phyloP scores from a whole-genome alignment of 129 eudicot genomes.

The Heracleum sosnowskyi region DNA sequence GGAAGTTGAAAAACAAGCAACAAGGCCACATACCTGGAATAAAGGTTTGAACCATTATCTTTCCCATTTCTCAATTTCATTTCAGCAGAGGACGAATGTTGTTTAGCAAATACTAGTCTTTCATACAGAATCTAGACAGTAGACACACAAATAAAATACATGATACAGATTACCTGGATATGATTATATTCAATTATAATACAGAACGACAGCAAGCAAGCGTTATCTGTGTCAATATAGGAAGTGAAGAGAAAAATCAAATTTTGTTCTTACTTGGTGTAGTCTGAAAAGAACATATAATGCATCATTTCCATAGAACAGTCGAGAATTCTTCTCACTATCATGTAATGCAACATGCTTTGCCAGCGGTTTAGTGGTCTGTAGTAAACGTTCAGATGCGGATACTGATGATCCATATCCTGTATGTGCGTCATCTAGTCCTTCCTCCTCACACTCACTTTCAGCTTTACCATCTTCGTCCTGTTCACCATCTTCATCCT shows the following conservation, averaged over 20 bases:
- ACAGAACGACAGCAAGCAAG: background rate
- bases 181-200: background rate
- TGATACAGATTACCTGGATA: background rate
- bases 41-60: slow-evolving; percentile 54
- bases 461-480: slow-evolving; percentile 83
- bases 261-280: slow-evolving; percentile 59
- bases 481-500: slow-evolving; percentile 66
- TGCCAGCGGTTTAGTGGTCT: slow-evolving; percentile 66
- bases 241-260: background rate
- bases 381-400: slow-evolving; percentile 42
- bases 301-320: slow-evolving; percentile 79
- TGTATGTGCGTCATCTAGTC: slow-evolving; percentile 41
- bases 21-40: slow-evolving; percentile 48
- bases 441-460: slow-evolving; percentile 94
- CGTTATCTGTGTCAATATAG: background rate
- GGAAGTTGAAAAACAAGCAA: background rate
- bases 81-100: slow-evolving; percentile 52
- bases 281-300: slow-evolving; percentile 85
- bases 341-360: slow-evolving; percentile 48
- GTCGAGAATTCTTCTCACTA: slow-evolving; percentile 34
- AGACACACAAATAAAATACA: background rate
- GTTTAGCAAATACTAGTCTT: slow-evolving; percentile 66
- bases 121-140: slow-evolving; percentile 72
- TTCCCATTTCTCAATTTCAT: slow-evolving; percentile 53
- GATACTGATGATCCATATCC: slow-evolving; percentile 43